Conservation (phyloP, 768 basidiomycete species). For the Psilocybe cubensis region DNA sequence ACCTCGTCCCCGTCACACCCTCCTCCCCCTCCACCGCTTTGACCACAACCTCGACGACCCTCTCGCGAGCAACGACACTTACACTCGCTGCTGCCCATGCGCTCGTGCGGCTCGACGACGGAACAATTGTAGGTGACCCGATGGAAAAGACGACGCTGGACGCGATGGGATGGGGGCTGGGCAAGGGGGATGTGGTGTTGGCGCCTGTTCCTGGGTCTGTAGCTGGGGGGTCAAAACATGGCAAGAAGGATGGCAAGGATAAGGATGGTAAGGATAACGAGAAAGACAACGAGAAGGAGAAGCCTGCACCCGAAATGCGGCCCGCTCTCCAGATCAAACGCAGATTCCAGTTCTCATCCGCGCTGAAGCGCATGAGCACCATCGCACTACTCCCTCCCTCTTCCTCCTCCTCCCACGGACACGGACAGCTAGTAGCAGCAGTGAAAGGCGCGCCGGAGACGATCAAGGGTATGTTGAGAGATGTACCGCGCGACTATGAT, state of each 20-base stretch:
- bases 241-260: no score
- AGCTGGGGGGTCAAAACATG: no score
- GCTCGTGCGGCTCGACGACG: constrained; percentile 92
- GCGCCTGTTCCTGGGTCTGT: background rate
- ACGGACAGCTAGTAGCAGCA: constrained; percentile 60
- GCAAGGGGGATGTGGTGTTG: constrained; percentile 51
- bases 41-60: no score
- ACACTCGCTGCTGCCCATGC: constrained; percentile 96
- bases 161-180: constrained; percentile 86
- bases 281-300: no score
- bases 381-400: constrained; percentile 68
- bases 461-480: constrained; percentile 82
- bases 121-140: constrained; percentile 92
- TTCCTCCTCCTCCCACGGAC: background rate
- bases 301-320: no score
- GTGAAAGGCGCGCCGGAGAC: constrained; percentile 99
- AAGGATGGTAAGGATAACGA: no score
- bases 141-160: constrained; percentile 98
- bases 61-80: constrained; percentile 81
- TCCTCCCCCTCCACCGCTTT: no score
- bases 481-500: constrained; percentile 82
- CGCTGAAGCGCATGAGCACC: constrained; percentile 97
- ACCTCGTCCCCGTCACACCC: constrained; percentile 79
- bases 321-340: constrained; percentile 83
- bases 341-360: constrained; percentile 97